Conservation (phyloP, 805 yeast species). For the Ogataea methylovora region DNA sequence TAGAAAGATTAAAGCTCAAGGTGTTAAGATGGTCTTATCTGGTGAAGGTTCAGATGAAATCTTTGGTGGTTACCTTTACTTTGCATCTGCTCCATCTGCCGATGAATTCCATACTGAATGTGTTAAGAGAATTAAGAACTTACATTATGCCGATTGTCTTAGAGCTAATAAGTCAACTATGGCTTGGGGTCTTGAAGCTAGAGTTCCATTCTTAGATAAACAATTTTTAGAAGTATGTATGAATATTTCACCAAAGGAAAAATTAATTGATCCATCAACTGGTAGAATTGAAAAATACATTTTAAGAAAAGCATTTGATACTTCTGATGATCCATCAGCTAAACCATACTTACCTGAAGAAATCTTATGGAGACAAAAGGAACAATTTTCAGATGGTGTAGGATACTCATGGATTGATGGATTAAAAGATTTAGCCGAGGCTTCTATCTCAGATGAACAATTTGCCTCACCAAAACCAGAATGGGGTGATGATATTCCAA, state of each 20-base stretch:
- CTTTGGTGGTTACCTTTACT: slow-evolving; percentile 97
- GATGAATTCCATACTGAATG: slow-evolving; percentile 93
- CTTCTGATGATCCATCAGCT: slow-evolving; percentile 67
- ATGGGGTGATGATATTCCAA: slow-evolving; percentile 94
- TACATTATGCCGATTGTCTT: slow-evolving; percentile 93
- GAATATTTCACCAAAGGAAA: slow-evolving; percentile 93
- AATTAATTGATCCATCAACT: slow-evolving; percentile 63
- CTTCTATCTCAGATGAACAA: slow-evolving; percentile 80
- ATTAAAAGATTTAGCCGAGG: slow-evolving; percentile 91
- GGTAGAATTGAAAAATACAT: slow-evolving; percentile 92
- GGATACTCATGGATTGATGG: slow-evolving; percentile 99
- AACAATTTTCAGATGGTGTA: slow-evolving; percentile 98
- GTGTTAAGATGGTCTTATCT: slow-evolving; percentile 97
- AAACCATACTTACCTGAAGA: slow-evolving; percentile 93
- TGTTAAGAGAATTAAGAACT: slow-evolving; percentile 93
- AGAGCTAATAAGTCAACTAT: slow-evolving; percentile 99
- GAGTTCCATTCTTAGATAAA: slow-evolving; percentile 98
- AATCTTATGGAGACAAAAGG: slow-evolving; percentile 99
- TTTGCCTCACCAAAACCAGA: slow-evolving; percentile 85
- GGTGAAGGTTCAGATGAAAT: slow-evolving; percentile 99
- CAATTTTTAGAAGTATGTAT: slow-evolving; percentile 84
- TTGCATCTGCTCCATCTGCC: slow-evolving; percentile 93
- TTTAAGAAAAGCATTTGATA: slow-evolving; percentile 96
- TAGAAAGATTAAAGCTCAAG: slow-evolving; percentile 98
- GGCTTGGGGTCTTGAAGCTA: slow-evolving; percentile 99